Conservation (phyloP, 2,329 filamentous ascomycete genomes). For the Geoglossum cookeanum region DNA sequence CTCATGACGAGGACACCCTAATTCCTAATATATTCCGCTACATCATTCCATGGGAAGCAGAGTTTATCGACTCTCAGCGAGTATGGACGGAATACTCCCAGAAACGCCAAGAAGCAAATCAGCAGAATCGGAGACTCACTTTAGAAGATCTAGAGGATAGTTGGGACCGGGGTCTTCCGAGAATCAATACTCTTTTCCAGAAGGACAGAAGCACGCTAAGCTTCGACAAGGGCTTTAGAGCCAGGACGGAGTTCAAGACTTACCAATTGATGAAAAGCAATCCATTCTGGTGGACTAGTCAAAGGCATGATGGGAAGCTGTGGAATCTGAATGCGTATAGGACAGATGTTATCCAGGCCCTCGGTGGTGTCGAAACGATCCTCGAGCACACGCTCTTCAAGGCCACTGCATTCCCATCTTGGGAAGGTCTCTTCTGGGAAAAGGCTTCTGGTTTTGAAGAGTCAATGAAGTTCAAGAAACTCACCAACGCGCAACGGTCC, state of each 20-base stretch:
- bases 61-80: conserved; percentile 96
- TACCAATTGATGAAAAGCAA: conserved; percentile 99
- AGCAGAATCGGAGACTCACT: conserved; percentile 86
- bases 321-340: conserved; percentile 95
- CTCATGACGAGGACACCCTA: conserved; percentile 88
- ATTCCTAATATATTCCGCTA: conserved; percentile 99
- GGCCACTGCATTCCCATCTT: conserved; percentile 86
- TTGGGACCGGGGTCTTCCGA: conserved; percentile 91
- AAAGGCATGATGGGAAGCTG: conserved; percentile 88
- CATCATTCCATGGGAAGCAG: conserved; percentile 96
- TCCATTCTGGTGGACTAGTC: conserved; percentile 98
- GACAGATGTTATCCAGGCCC: conserved; percentile 88
- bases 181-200: conserved; percentile 98
- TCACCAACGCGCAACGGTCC: conserved; percentile 90
- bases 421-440: conserved; percentile 93
- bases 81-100: conserved; percentile 99
- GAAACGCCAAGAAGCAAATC: conserved; percentile 89
- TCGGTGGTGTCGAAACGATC: conserved; percentile 95
- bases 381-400: conserved; percentile 94
- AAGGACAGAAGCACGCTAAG: conserved; percentile 93
- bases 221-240: conserved; percentile 96
- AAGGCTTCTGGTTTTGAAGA: conserved; percentile 39
- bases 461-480: conserved; percentile 93
- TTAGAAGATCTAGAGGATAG: conserved; percentile 94
- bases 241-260: conserved; percentile 89